These are phyloP conservation scores for Solanum hybrid DNA, from an alignment of 305 asterid species.

Conservation along the genomic window DNA sequence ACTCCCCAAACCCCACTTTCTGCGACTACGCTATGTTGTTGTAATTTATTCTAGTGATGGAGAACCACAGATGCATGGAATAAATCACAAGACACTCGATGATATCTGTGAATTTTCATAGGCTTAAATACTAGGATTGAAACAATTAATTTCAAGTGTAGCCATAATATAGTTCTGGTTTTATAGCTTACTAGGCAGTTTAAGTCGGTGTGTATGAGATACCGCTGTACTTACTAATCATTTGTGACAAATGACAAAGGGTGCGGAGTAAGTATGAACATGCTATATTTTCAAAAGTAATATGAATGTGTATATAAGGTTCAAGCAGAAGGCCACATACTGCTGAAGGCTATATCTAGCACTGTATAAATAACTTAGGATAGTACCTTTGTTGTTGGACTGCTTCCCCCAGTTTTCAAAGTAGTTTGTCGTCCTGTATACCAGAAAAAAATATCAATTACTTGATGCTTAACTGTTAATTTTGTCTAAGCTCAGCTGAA, in stretches of 20 bases:
- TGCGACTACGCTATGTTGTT: neutral
- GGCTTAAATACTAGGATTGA: neutral
- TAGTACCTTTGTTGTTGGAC: neutral
- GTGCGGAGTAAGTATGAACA: neutral
- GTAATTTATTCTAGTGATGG: neutral
- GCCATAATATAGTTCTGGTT: neutral
- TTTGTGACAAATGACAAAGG: neutral
- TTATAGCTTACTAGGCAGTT: neutral
- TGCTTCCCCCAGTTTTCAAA: neutral
- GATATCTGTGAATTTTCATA: neutral
- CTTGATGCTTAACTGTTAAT: neutral
- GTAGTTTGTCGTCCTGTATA: neutral
- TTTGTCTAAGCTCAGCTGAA: conserved; percentile 27
- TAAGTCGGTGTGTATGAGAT: neutral
- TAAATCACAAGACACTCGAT: neutral
- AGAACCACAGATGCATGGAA: neutral
- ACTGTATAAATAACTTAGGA: neutral
- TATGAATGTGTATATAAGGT: neutral
- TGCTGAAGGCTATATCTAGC: neutral
- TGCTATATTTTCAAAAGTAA: neutral
- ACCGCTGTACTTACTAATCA: neutral
- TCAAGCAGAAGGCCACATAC: neutral
- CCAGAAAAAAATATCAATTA: neutral
- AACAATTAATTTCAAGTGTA: neutral
- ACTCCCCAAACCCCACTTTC: neutral